Conservation (phyloP, 2,329 filamentous ascomycete species). For the Aspergillus thermomutatus region DNA sequence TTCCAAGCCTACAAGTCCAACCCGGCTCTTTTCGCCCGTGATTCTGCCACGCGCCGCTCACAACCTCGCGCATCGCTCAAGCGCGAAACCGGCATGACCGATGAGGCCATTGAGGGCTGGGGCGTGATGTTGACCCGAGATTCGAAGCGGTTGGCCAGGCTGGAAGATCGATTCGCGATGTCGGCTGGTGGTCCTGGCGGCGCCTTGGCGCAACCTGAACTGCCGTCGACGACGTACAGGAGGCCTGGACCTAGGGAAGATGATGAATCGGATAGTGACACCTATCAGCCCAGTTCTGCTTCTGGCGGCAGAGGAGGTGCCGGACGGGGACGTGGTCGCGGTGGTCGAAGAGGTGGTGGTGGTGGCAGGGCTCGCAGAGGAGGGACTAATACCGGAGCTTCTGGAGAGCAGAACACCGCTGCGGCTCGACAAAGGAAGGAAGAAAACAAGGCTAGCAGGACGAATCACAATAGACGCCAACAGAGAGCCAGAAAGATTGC, state of each 20-base stretch:
- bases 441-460: conserved; percentile 73
- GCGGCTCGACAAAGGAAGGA: conserved; percentile 73
- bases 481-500: conserved; percentile 62
- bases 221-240: conserved; percentile 66
- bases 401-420: conserved; percentile 68
- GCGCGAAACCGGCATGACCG: conserved; percentile 79
- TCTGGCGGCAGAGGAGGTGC: conserved; percentile 32
- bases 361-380: conserved; percentile 50
- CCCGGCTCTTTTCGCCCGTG: conserved; percentile 66
- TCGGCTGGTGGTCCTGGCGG: conserved; percentile 54
- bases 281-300: conserved; percentile 25
- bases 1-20: conserved; percentile 68
- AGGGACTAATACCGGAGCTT: conserved; percentile 54
- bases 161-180: conserved; percentile 68
- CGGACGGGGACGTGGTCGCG: conserved; percentile 47
- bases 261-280: conserved; percentile 48
- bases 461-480: conserved; percentile 83
- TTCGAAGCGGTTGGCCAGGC: conserved; percentile 61
- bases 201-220: conserved; percentile 54
- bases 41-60: conserved; percentile 65
- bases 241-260: conserved; percentile 34
- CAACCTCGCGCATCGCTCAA: conserved; percentile 62
- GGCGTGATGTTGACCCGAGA: conserved; percentile 78
- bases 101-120: conserved; percentile 94
- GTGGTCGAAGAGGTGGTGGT: conserved; percentile 48